Evolutionary conservation across 2,329 filamentous ascomycete species (phyloP), one percentile per base, ranked within the genome.

Genomic region (Stemphylium lycopersici): DNA sequence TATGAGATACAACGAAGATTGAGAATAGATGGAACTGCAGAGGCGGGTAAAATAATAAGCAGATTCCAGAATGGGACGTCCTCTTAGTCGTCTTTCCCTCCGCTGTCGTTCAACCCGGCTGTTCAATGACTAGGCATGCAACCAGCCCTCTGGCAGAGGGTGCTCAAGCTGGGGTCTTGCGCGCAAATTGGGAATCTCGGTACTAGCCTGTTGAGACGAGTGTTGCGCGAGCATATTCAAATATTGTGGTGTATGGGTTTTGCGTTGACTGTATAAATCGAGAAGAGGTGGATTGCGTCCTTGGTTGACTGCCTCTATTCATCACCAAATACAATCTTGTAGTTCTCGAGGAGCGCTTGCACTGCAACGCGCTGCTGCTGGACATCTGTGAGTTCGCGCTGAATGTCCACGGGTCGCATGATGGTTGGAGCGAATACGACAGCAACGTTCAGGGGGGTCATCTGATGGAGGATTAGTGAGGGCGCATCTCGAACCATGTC

Each of bases 401-500:
- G 91, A 57, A 98, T 84, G 68, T 89, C 93, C 71, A 87, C 83
- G 52, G 96, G 92, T 65, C 93, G 86, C 91, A 99, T 96, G 66
- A 99, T 96, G 1, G 95, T 99, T 6, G 95, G 95, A 7, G 95
- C 95, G 73, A 99, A 99, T 33, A 99, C 95, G 37, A 99, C 95
- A 3, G 95, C 92, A 57, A 98, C 79, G 72, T 99, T 99, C 77
- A 96, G 90, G 52, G 93, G 90, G 20, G 91, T 96, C 95, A 99
- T 99, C 87, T 90, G 33, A 7, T 6, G 7, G 24, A 1, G 20
- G 34, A 37, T 74, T 54, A 73, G 65, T 38, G 22, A 41, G 39
- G 5, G 22, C 24, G 7, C 0, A 18, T 40, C 7, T 37, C 1
- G 8, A 47, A 8, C 10, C 1, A 10, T 12, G 33, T 48, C n/a